Evolutionary conservation across 2,329 filamentous ascomycete genomes (phyloP).

Genomic region (Penicillium frequentans): DNA sequence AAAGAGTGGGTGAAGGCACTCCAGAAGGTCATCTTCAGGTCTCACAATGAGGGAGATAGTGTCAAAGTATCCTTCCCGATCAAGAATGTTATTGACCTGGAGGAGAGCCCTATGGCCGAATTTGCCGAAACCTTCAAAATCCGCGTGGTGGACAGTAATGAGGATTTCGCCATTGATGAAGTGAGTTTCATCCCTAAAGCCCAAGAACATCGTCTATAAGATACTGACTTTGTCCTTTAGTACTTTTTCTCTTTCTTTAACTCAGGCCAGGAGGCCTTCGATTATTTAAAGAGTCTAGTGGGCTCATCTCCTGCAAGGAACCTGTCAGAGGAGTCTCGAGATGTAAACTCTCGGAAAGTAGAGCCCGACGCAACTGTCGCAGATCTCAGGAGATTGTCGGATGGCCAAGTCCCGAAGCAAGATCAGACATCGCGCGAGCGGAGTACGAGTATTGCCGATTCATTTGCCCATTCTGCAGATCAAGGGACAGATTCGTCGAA

Average conservation of each 20-base stretch:
- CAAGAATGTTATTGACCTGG: conserved; percentile 85
- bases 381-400: conserved; percentile 22
- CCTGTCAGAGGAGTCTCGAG: conserved; percentile 32
- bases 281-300: conserved; percentile 71
- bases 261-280: conserved; percentile 78
- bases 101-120: conserved; percentile 85
- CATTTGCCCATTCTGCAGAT: conserved; percentile 72
- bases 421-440: conserved; percentile 37
- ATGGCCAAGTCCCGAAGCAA: conserved; percentile 17
- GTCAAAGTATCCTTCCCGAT: conserved; percentile 94
- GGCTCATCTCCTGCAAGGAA: conserved; percentile 60
- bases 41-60: conserved; percentile 93
- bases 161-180: conserved; percentile 94
- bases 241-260: conserved; percentile 98
- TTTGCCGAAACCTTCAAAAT: conserved; percentile 90
- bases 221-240: conserved; percentile 43
- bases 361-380: conserved; percentile 16
- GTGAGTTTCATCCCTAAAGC: conserved; percentile 44
- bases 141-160: conserved; percentile 86
- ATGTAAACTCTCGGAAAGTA: conserved; percentile 10
- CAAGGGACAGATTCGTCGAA: conserved; percentile 73
- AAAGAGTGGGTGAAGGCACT: conserved; percentile 96
- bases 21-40: conserved; percentile 91
- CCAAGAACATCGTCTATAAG: conserved; percentile 7
- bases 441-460: conserved; percentile 71